These are phyloP conservation scores for Podaxis sp. DNA, from an alignment of 768 basidiomycete genomes.

Conservation along the genomic window DNA sequence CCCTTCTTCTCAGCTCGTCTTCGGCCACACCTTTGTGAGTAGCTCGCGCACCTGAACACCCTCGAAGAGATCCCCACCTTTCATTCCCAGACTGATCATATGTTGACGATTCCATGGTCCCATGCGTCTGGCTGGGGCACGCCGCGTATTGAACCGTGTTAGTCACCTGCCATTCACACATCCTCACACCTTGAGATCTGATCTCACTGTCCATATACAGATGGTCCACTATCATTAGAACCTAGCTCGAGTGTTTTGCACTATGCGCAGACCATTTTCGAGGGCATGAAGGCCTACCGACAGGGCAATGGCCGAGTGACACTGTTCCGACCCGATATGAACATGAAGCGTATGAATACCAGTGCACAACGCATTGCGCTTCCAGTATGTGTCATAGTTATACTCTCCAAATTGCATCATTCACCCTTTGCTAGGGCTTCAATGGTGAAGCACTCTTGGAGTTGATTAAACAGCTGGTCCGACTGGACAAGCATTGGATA, in stretches of 20 bases:
- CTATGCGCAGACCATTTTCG: constrained; percentile 90
- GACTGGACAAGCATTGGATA: constrained; percentile 87
- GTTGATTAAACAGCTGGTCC: constrained; percentile 84
- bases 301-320: constrained; percentile 70
- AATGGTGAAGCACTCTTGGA: constrained; percentile 71
- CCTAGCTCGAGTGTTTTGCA: constrained; percentile 85
- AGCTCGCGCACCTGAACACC: constrained; percentile 8
- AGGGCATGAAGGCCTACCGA: constrained; percentile 94
- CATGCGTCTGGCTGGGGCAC: constrained; percentile 73
- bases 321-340: constrained; percentile 94
- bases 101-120: constrained; percentile 81
- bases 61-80: constrained; percentile 11
- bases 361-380: constrained; percentile 78
- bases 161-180: constrained; percentile 29
- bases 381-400: constrained; percentile 49
- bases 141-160: constrained; percentile 84
- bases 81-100: constrained; percentile 71
- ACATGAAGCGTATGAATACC: constrained; percentile 93
- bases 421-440: constrained; percentile 55
- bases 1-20: constrained; percentile 66
- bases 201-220: constrained; percentile 31
- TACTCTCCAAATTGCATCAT: background rate
- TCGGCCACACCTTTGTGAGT: constrained; percentile 83
- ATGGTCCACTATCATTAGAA: constrained; percentile 72
- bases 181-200: constrained; percentile 7